A percentile compares a stretch with the other conserved stretches of the same genome.
phyloP scores from a whole-genome alignment of 2,329 filamentous ascomycete species.

The Tympanopsis confertula region DNA sequence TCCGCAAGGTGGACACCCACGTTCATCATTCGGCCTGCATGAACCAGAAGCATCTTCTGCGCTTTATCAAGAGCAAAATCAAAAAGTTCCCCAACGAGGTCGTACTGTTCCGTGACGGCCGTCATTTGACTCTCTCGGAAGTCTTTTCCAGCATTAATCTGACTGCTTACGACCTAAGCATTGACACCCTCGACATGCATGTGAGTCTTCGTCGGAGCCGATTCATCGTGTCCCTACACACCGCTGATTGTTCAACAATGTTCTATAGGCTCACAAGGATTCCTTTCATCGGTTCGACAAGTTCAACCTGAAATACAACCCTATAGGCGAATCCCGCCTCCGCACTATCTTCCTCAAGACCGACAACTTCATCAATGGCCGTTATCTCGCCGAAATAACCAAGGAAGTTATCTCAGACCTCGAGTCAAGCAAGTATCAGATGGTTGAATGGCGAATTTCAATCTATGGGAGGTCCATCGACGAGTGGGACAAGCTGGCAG shows the following conservation, averaged over 20 bases:
- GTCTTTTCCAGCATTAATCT: conserved; percentile 97
- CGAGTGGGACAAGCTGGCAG: conserved; percentile 95
- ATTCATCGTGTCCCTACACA: conserved; percentile 4
- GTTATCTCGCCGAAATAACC: conserved; percentile 92
- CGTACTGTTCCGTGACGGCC: conserved; percentile 83
- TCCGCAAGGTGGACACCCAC: conserved; percentile 96
- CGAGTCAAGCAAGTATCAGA: conserved; percentile 98
- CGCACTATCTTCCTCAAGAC: conserved; percentile 99
- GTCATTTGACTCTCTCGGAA: conserved; percentile 78
- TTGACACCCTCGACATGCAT: conserved; percentile 98
- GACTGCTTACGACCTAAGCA: conserved; percentile 93
- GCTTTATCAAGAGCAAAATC: conserved; percentile 99
- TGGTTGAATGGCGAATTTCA: conserved; percentile 98
- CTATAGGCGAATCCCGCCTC: conserved; percentile 85
- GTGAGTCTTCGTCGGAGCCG: conserved; percentile 33
- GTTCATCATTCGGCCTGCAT: conserved; percentile 98
- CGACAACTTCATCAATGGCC: conserved; percentile 91
- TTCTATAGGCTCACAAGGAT: conserved; percentile 85
- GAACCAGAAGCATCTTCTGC: conserved; percentile 96
- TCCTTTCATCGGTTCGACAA: conserved; percentile 99
- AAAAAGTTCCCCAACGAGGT: conserved; percentile 94
- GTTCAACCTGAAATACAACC: conserved; percentile 98
- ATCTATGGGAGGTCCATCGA: conserved; percentile 86
- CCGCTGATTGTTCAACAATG: neutral
- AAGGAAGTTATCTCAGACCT: conserved; percentile 95